A percentile compares a stretch with the other conserved stretches of the same genome.
These are phyloP conservation scores for Mrakia blollopis DNA, from an alignment of 768 basidiomycete genomes.

Conservation along the genomic window DNA sequence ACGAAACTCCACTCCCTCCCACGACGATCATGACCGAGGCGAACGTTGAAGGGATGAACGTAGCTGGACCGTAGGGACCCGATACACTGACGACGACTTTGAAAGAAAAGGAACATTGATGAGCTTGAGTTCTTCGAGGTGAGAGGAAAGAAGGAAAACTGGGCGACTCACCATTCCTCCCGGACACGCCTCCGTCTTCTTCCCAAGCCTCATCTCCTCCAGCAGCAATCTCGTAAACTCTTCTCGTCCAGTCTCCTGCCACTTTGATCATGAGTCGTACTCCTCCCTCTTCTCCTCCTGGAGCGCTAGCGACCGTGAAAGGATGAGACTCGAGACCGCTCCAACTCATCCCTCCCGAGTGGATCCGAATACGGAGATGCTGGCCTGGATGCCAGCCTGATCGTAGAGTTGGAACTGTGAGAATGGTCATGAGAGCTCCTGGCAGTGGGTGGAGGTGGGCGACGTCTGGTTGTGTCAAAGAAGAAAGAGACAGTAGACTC, in stretches of 20 bases:
- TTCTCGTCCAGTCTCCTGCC: conserved; percentile 34
- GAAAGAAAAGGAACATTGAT: not conserved
- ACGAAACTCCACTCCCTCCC: conserved; percentile 33
- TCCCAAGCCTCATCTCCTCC: not conserved
- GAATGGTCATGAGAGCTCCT: conserved; percentile 30
- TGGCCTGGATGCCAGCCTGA: conserved; percentile 33
- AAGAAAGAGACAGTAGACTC: not conserved
- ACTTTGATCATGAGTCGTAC: conserved; percentile 27
- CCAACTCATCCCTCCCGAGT: conserved; percentile 30
- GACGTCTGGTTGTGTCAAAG: not conserved
- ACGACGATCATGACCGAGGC: conserved; percentile 33
- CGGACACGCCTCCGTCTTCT: not conserved
- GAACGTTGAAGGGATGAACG: conserved; percentile 34
- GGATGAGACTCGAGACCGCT: conserved; percentile 33
- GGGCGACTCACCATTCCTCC: not conserved
- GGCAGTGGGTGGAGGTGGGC: conserved; percentile 10
- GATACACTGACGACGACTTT: conserved; percentile 25
- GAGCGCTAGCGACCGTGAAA: conserved; percentile 31
- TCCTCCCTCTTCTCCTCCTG: conserved; percentile 9
- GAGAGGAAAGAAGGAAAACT: not conserved
- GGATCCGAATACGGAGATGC: conserved; percentile 33
- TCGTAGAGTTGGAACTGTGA: conserved; percentile 30
- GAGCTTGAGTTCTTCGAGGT: not conserved
- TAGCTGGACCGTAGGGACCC: conserved; percentile 34
- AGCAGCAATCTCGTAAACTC: conserved; percentile 29